phyloP scores from a whole-genome alignment of 1,139 yeast species.

The Keqinozyma sinolaborantium region DNA sequence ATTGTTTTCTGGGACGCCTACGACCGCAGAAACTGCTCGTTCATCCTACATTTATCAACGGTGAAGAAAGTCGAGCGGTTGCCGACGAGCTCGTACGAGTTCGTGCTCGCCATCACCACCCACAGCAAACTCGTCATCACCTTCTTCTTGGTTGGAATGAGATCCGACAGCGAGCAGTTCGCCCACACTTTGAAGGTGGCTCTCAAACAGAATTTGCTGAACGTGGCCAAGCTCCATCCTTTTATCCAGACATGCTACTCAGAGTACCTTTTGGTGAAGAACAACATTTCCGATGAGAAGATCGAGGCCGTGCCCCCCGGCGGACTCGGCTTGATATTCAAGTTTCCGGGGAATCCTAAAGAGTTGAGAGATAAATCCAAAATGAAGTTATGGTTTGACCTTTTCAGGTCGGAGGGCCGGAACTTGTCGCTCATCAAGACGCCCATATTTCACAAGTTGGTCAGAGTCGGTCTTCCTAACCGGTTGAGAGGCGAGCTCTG shows the following conservation, averaged over 20 bases:
- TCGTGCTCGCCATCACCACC: slow-evolving; percentile 70
- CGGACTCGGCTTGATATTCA: slow-evolving; percentile 78
- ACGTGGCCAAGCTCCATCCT: slow-evolving; percentile 59
- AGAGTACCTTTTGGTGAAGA: slow-evolving; percentile 71
- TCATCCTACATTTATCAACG: slow-evolving; percentile 72
- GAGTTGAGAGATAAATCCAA: slow-evolving; percentile 79
- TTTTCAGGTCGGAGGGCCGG: slow-evolving; percentile 78
- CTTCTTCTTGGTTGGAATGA: slow-evolving; percentile 73
- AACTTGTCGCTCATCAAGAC: slow-evolving; percentile 74
- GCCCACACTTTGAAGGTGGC: slow-evolving; percentile 63
- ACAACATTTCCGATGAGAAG: slow-evolving; percentile 43
- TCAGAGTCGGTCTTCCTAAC: slow-evolving; percentile 91
- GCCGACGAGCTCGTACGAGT: slow-evolving; percentile 73
- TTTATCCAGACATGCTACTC: slow-evolving; percentile 78
- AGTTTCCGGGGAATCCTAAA: slow-evolving; percentile 86
- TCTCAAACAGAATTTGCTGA: slow-evolving; percentile 60
- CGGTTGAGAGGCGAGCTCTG: slow-evolving; percentile 91
- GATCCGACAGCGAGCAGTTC: slow-evolving; percentile 78
- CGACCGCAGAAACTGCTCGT: slow-evolving; percentile 65
- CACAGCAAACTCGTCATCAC: slow-evolving; percentile 63
- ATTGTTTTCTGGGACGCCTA: slow-evolving; percentile 69
- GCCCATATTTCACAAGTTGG: slow-evolving; percentile 73
- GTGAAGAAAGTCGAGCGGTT: slow-evolving; percentile 83
- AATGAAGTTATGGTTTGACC: slow-evolving; percentile 91
- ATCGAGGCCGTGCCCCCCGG: slow-evolving; percentile 64